phyloP scores from a whole-genome alignment of 176 grass and related monocot species.

The Triticum aestivum region DNA sequence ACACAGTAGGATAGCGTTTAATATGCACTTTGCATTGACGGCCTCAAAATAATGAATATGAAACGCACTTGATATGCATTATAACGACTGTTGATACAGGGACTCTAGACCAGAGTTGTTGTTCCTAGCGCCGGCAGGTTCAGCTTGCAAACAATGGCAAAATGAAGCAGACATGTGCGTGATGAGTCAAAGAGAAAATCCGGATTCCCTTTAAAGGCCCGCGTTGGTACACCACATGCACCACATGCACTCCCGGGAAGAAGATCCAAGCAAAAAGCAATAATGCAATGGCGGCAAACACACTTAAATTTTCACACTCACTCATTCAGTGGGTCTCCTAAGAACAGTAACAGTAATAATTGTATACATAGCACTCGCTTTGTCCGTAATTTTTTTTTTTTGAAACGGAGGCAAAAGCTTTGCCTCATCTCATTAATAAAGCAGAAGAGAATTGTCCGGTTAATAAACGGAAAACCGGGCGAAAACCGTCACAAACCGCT shows the following conservation, averaged over 20 bases:
- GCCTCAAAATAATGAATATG: no score
- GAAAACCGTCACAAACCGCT: no score
- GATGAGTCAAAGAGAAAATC: constrained; percentile 15
- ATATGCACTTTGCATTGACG: no score
- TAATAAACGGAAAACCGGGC: no score
- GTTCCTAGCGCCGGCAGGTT: neutral
- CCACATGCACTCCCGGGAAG: neutral
- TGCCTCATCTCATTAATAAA: no score
- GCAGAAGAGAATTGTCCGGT: no score
- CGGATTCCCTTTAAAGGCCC: constrained; percentile 10
- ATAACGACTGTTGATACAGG: no score
- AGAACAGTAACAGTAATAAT: neutral
- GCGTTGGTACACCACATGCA: constrained; percentile 22
- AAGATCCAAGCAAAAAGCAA: neutral
- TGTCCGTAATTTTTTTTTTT: no score
- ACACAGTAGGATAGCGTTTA: no score
- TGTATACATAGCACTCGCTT: constrained; percentile 19
- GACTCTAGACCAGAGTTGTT: no score
- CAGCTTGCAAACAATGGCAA: constrained; percentile 11
- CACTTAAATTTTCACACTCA: neutral
- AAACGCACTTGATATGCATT: no score
- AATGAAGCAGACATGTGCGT: neutral
- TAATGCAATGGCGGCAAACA: neutral
- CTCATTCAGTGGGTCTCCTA: neutral
- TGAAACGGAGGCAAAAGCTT: no score